phyloP scores from a whole-genome alignment of 75 land plant genomes.

The Isoetes taiwanensis region DNA sequence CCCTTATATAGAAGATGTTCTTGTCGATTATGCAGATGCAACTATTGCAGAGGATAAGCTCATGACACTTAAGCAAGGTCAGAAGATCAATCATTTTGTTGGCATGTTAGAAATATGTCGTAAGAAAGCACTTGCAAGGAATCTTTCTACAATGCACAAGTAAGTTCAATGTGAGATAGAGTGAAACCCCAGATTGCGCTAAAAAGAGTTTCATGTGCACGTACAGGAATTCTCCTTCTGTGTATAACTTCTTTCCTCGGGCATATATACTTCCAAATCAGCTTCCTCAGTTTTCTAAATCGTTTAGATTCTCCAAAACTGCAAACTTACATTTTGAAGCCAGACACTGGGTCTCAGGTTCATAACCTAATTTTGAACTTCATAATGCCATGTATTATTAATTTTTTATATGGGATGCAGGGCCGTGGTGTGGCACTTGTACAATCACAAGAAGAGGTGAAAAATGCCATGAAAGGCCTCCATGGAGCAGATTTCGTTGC shows the following conservation, averaged over 20 bases:
- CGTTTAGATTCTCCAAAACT: not conserved
- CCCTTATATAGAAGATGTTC: not conserved
- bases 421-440: slow-evolving; percentile 3
- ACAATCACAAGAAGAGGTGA: not conserved
- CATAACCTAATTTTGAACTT: not conserved
- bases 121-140: not conserved
- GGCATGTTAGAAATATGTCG: slow-evolving; percentile 4
- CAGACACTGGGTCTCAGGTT: slow-evolving; percentile 4
- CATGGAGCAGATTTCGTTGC: slow-evolving; percentile 7
- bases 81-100: slow-evolving; percentile 6
- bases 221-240: slow-evolving; percentile 2
- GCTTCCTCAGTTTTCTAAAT: not conserved
- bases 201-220: too few relatives aligned
- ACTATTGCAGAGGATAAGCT: not conserved
- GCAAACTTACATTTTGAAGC: slow-evolving; percentile 1
- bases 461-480: slow-evolving; percentile 1
- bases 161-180: not conserved
- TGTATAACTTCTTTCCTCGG: slow-evolving; percentile 3
- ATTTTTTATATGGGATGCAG: not conserved
- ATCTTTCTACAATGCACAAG: slow-evolving; percentile 5
- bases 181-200: not conserved
- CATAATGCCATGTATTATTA: too few relatives aligned
- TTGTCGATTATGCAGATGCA: not conserved
- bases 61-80: not conserved
- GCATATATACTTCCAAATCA: not conserved